Evolutionary conservation across 2,329 filamentous ascomycete genomes (phyloP), one percentile per base, ranked within the genome.

Genomic region (Falciphora oryzae): DNA sequence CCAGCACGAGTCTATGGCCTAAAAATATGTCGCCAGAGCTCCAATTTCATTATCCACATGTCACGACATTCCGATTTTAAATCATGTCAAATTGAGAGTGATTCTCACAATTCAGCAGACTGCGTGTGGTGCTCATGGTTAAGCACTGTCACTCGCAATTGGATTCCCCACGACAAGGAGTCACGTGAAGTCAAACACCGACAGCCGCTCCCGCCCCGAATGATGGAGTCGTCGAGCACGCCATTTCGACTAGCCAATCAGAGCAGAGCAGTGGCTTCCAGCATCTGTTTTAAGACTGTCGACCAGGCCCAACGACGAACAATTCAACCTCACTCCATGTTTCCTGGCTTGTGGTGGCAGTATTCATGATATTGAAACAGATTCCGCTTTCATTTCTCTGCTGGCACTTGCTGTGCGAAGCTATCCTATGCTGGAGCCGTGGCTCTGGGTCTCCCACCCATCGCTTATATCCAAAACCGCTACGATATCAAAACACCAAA

Each of bases 171-270:
- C 32, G 11, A 11, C 32, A 32, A 11, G 11, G 32, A 5, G 32
- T 53, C 44, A 53, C 44, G 44, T 53, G 44, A 53, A 11, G 3
- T 4, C 2, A 3, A 53, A 53, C 29, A 58, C 57, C 57, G 57
- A 58, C 57, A 58, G 57, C 57, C 57, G 57, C 57, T 31, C 27
- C 57, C 27, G 29, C 25, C 6, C 57, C 57, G 57, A 57, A 57
- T 57, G 56, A 57, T 29, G 56, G n/a, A 31, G 27, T 58, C 25
- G 27, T 58, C 57, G 29, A 58, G 25, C 57, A 58, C 57, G 57
- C 29, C 57, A 58, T 28, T 58, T 29, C 56, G 22, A 25, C 27
- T 38, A 50, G 25, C 62, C 62, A 63, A 63, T 63, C 31, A 59
- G 22, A n/a, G 18, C 3, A 53, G 6, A 16, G 44, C 28, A 61